Evolutionary conservation across 2,329 filamentous ascomycete genomes (phyloP).

Genomic region (Teratosphaeria gauchensis): DNA sequence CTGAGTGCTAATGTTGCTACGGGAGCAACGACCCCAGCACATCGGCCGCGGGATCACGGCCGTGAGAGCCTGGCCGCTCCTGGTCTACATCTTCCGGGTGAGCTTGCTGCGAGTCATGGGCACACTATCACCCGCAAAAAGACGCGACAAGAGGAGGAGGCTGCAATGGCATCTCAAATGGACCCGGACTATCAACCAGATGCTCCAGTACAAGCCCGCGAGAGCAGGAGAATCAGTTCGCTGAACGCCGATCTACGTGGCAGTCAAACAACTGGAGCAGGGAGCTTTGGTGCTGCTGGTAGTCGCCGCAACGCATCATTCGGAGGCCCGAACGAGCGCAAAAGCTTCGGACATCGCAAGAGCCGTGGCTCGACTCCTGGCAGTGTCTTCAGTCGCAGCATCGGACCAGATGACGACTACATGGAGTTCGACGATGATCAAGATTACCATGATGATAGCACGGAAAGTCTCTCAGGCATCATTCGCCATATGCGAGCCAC

Average conservation of each 20-base stretch:
- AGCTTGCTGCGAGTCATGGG: neutral
- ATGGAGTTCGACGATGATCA: conserved; percentile 26
- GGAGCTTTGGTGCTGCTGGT: conserved; percentile 39
- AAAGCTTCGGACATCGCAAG: conserved; percentile 45
- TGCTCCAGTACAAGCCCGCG: conserved; percentile 40
- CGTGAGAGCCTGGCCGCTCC: conserved; percentile 65
- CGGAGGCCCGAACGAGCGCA: conserved; percentile 54
- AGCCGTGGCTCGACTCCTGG: conserved; percentile 50
- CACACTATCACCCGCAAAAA: conserved; percentile 14
- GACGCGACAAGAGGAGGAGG: conserved; percentile 31
- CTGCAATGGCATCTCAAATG: conserved; percentile 39
- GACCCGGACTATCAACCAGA: conserved; percentile 37
- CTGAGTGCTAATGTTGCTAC: conserved; percentile 44
- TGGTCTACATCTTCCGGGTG: neutral
- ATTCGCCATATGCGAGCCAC: conserved; percentile 21
- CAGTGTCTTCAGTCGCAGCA: conserved; percentile 26
- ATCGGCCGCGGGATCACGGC: conserved; percentile 50
- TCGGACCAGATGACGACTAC: conserved; percentile 25
- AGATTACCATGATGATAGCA: conserved; percentile 12
- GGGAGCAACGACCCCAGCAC: conserved; percentile 64
- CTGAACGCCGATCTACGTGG: conserved; percentile 51
- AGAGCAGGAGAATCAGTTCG: conserved; percentile 79
- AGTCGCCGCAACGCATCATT: conserved; percentile 63
- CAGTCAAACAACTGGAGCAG: conserved; percentile 31
- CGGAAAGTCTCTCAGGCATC: conserved; percentile 19